Evolutionary conservation across 805 yeast species (phyloP).

Genomic region (Schwanniomyces occidentalis): DNA sequence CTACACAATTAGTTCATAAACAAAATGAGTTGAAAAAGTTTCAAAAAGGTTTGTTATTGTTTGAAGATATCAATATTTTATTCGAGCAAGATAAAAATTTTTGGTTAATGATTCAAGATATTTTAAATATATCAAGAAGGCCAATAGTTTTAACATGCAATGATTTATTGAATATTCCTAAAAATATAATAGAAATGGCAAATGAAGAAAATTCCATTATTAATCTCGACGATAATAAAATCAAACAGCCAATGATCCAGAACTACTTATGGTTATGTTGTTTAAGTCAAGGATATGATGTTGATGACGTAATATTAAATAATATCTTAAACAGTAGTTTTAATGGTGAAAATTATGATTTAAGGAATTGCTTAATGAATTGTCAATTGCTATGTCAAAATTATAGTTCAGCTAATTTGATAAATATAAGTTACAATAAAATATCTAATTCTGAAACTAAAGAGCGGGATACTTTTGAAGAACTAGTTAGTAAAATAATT

Average conservation of each 20-base stretch:
- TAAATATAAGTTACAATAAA: slow-evolving; percentile 1
- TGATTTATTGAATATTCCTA: slow-evolving; percentile 49
- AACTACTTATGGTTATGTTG: slow-evolving; percentile 46
- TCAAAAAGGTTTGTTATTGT: slow-evolving; percentile 66
- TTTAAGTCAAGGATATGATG: slow-evolving; percentile 31
- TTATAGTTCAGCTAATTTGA: not conserved
- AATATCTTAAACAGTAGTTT: slow-evolving; percentile 21
- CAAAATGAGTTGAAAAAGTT: slow-evolving; percentile 24
- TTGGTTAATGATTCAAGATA: slow-evolving; percentile 70
- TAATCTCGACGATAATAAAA: slow-evolving; percentile 24
- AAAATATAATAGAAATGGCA: slow-evolving; percentile 46
- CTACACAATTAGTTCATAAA: slow-evolving; percentile 73
- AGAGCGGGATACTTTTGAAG: not conserved
- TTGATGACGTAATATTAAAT: slow-evolving; percentile 29
- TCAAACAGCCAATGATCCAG: slow-evolving; percentile 14
- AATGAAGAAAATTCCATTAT: slow-evolving; percentile 40
- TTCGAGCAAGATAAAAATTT: slow-evolving; percentile 78
- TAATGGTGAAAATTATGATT: slow-evolving; percentile 33
- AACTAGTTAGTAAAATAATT: slow-evolving; percentile 18
- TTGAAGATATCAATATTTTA: slow-evolving; percentile 84
- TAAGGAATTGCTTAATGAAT: slow-evolving; percentile 47
- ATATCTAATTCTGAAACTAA: not conserved
- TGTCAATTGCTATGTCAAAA: slow-evolving; percentile 43
- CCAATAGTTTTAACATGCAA: slow-evolving; percentile 72
- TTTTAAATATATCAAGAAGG: slow-evolving; percentile 60